Evolutionary conservation across 2,329 filamentous ascomycete species (phyloP), one percentile per base, ranked within the genome.

Genomic region (Dothistroma septosporum): DNA sequence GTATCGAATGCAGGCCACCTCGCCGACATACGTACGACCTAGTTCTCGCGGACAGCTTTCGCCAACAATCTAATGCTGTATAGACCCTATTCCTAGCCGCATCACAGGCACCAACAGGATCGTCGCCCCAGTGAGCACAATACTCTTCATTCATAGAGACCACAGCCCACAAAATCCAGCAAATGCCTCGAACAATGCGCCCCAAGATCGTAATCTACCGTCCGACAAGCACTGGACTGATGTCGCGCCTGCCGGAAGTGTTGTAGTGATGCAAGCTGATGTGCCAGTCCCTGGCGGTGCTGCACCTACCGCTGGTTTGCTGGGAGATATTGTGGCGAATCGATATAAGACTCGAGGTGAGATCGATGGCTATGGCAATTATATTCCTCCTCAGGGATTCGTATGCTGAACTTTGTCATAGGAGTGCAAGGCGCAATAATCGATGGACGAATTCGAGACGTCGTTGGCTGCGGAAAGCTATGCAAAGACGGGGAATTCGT

Each of bases 311-410:
- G 90, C 89, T 74, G 89, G 89, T 6, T 82, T 90, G 8, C 81
- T 90, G 6, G 89, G 89, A n/a, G 89, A 89, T 19, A 90, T 92
- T 65, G 89, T 91, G 83, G 89, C 87, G 5, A 77, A 83, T 32
- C 80, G 89, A 21, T 88, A 91, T 82, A 85, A 85, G 68, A 72
- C 81, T 14, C 78, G 87, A 11, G 83, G 83, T 14, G 35, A 37
- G 24, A 28, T 28, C 6, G 6, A 28, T 28, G 24, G 24, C 24
- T 28, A 28, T 28, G 6, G 24, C 24, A 6, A 28, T 28, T 28
- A 6, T 28, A 28, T 28, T 28, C 24, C 24, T 28, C 6, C 24
- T 3, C 24, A 44, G n/a, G 14, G 41, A 1, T 19, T n/a, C 14
- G 41, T n/a, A 19, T n/a, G n/a, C 41, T n/a, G 14, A n/a, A 16